Base-by-base conservation (phyloP, 2,329 filamentous ascomycete species). In the Septoria petroselini region DNA sequence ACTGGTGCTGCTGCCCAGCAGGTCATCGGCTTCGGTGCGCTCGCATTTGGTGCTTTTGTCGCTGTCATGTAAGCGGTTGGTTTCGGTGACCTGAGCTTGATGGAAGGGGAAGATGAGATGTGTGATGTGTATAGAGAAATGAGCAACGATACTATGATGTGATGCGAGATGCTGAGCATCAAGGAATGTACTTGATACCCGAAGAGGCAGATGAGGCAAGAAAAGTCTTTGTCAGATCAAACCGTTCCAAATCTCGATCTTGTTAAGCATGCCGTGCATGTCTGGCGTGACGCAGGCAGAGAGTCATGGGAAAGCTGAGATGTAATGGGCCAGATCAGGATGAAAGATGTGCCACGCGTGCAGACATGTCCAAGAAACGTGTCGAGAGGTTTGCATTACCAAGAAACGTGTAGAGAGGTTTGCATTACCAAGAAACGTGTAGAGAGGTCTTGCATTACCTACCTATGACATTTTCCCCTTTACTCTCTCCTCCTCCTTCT, bases 1-100 rank as follows among this genome's bases (percentile, higher is more conserved):
- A 52, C 49, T 39, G 49, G 49, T 39, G 49, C 49, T 34, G 48
- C 48, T 25, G 30, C 42, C 15, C 42, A 31, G n/a, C 49, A 42
- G 39, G 49, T 41, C n/a, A 43, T 41, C 15, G 49, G 49, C 5
- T 21, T 52, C 15, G 49, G 49, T 39, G 43, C 42, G 7, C 29
- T 52, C 18, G 49, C 49, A 14, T 14, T 48, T 30, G 49, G 38
- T 43, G 49, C 43, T 14, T 30, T 52, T 17, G 40, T 52, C 35
- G 49, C 49, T 40, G 49, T 34, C 25, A 38, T 53, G 17, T 49
- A 53, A 33, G 41, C 6, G 21, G n/a, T n/a, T 29, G 15, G 15
- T 14, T 19, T 18, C 21, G 4, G n/a, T 18, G 30, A 14, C 27
- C 8, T 18, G 9, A 19, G 3, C 27, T 9, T 27, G 23, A 30